phyloP scores from a whole-genome alignment of 2,329 filamentous ascomycete genomes.

The Claviceps capensis region DNA sequence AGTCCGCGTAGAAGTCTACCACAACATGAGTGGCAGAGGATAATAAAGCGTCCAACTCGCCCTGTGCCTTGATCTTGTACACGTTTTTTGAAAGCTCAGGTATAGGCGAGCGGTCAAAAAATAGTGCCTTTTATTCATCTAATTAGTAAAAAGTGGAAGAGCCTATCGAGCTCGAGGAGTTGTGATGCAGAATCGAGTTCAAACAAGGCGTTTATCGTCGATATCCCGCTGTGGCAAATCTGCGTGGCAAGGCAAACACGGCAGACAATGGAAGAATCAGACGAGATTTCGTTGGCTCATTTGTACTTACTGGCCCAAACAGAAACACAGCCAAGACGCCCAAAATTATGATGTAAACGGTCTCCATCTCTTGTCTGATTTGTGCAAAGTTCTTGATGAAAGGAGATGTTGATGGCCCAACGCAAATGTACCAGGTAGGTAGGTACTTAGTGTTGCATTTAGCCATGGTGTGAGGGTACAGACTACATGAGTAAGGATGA shows the following conservation, averaged over 20 bases:
- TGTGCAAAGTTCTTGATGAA: background rate
- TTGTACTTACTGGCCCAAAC: background rate
- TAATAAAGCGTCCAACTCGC: conserved; percentile 25
- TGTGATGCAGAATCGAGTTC: background rate
- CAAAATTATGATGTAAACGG: background rate
- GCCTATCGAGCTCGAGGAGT: background rate
- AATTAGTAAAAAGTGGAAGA: background rate
- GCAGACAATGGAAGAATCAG: background rate
- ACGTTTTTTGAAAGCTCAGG: conserved; percentile 26
- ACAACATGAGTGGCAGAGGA: conserved; percentile 25
- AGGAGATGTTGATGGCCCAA: background rate
- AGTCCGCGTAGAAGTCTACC: conserved; percentile 37
- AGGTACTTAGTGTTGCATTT: background rate
- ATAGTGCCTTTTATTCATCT: background rate
- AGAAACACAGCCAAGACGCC: background rate
- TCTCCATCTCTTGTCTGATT: background rate
- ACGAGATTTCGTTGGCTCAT: background rate
- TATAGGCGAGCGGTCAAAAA: conserved; percentile 15
- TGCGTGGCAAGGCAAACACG: background rate
- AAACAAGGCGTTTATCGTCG: background rate
- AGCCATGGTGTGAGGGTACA: no score
- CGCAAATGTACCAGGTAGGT: no score
- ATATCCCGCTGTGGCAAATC: background rate
- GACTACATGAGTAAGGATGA: no score
- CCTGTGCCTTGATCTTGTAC: conserved; percentile 16